Evolutionary conservation across 768 basidiomycete genomes (phyloP), one percentile per base, ranked within the genome.

Genomic region (Naematelia aurantialba): DNA sequence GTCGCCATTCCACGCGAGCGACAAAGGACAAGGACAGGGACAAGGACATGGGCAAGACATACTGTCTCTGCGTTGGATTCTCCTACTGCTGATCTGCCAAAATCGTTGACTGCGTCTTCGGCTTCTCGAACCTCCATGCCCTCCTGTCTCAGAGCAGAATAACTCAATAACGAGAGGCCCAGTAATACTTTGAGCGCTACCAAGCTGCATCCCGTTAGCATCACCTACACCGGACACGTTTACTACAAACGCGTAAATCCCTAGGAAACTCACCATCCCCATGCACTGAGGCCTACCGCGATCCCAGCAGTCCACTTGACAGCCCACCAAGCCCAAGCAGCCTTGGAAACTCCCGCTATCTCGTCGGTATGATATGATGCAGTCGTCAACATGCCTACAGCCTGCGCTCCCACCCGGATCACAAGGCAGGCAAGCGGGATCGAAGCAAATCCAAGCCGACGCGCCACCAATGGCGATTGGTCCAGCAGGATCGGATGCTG

Each of bases 391-490:
- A 80, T 80, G 12, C 78, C 76, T 31, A 80, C 56, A 2, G 78
- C 78, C 58, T 81, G 80, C 22, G 71, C 68, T 44, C 71, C 63
- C 5, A 81, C 75, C 0, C 80, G 72, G 13, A 81, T 70, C 26
- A 80, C 77, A 17, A 98, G 81, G 22, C 89, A 89, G 0, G 91
- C 91, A 1, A 98, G 82, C 0, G 96, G 96, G 21, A 98, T 81
- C 0, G 92, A 85, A 1, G 96, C 88, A 75, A 98, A 96, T 14
- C 96, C 96, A 8, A 99, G 81, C 4, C 96, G 85, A 2, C 94
- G 87, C 1, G 93, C 89, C 29, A 98, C 91, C 4, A 93, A 82
- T 4, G 93, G 93, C 1, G 93, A 93, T 72, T 96, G 93, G 71
- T 99, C 96, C 19, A 96, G 89, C 60, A 93, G 91, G 1, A 74